Evolutionary conservation across 768 basidiomycete genomes (phyloP), one percentile per base, ranked within the genome.

Genomic region (Lactifluus pinguis): DNA sequence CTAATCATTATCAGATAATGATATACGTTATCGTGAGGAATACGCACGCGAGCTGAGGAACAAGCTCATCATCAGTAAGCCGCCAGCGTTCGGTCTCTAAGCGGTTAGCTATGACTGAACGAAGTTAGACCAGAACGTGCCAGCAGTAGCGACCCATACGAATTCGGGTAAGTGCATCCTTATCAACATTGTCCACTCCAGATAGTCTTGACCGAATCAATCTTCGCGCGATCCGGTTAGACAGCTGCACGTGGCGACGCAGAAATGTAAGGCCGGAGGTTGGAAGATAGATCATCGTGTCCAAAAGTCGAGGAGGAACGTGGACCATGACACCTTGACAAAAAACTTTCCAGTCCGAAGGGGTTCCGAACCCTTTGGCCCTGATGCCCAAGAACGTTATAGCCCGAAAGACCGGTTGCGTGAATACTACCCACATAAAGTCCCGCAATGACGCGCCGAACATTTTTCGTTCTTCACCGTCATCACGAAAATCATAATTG

Each of bases 291-390:
- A 52, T 49, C 63, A 57, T 57, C 36, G 13, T 8, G 29, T 56
- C 54, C 36, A 64, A 38, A 19, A 59, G 38, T 30, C 29, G 50
- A 9, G 53, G 50, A 14, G 64, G 57, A 2, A 63, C 32, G 29
- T 59, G 54, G 8, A 48, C 52, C 57, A 62, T 59, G 14, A 62
- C 53, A 15, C 57, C 61, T 44, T 65, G 57, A 15, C 57, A 48
- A 6, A 62, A 62, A 9, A 62, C 61, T 19, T 62, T 63, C 62
- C 59, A 62, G 49, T 63, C 38, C 0, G 62, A 61, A 6, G 62
- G 59, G 25, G 52, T 53, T 25, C 62, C 62, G 38, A 61, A 63
- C 2, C 63, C 63, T 53, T 62, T 62, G 5, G 60, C 60, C 63
- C 63, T 64, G 34, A 39, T 19, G 14, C 14, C 14, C 38, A 47